Evolutionary conservation across 345 rosid species (phyloP).

Genomic region (Populus tremula): DNA sequence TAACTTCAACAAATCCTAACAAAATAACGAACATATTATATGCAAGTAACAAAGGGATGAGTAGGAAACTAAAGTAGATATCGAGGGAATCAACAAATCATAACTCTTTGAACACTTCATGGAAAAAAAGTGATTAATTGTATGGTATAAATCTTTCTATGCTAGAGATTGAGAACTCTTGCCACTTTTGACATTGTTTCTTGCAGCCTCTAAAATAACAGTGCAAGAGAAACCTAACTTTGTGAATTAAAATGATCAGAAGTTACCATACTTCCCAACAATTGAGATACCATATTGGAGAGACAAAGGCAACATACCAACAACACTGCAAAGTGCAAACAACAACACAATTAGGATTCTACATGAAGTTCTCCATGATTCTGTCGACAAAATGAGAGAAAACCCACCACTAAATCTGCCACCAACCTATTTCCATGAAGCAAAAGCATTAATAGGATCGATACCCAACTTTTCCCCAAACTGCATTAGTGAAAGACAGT

Average conservation of each 20-base stretch:
- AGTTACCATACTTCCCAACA: conserved; percentile 77
- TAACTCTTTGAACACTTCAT: not conserved
- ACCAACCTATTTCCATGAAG: conserved; percentile 99
- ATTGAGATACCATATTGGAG: conserved; percentile 86
- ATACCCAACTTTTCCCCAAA: conserved; percentile 92
- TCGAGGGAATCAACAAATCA: not conserved
- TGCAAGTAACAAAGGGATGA: not conserved
- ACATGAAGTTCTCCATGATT: conserved; percentile 10
- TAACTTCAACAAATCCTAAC: not conserved
- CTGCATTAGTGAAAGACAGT: conserved; percentile 35
- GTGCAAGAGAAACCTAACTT: not conserved
- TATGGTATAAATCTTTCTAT: not conserved
- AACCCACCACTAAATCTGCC: conserved; percentile 87
- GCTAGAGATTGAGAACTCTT: not conserved
- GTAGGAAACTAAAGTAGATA: not conserved
- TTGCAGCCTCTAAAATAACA: not conserved
- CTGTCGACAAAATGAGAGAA: conserved; percentile 6
- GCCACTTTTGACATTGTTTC: not conserved
- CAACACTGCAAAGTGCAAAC: conserved; percentile 95
- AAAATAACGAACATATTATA: not conserved
- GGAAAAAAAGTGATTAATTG: not conserved
- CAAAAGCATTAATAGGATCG: conserved; percentile 93
- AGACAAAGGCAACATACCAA: conserved; percentile 88
- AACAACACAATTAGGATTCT: conserved; percentile 21
- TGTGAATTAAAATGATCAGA: conserved; percentile 1